Evolutionary conservation across 306 rosid genomes (phyloP).

Genomic region (Dicorynia guianensis): DNA sequence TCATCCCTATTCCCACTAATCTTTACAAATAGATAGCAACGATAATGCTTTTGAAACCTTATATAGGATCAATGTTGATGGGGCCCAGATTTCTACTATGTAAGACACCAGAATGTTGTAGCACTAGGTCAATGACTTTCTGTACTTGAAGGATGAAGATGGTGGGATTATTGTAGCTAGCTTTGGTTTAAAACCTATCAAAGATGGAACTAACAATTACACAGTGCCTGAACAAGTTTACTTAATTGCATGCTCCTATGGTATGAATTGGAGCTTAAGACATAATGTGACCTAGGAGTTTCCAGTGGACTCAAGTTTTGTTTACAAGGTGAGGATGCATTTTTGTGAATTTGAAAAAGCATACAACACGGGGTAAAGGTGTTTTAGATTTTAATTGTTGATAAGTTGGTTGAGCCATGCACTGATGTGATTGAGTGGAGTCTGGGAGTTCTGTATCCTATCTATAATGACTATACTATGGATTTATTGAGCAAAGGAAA

Average conservation of each 20-base stretch:
- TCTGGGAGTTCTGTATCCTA: not conserved
- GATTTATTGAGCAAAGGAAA: too few species aligned
- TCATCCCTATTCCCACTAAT: slow-evolving; percentile 56
- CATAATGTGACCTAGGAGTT: too few species aligned
- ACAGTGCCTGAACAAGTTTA: not conserved
- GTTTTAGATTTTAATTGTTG: slow-evolving; percentile 14
- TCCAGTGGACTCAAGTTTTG: too few species aligned
- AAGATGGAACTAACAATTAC: not conserved
- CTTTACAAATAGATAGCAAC: slow-evolving; percentile 40
- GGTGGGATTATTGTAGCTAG: not conserved
- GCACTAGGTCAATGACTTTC: not conserved
- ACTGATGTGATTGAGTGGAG: not conserved
- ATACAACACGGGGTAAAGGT: slow-evolving; percentile 22
- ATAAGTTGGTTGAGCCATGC: not conserved
- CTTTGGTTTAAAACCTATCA: not conserved
- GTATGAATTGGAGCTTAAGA: too few species aligned
- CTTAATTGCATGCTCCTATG: too few species aligned
- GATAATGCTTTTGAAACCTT: slow-evolving; percentile 14
- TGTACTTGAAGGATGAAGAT: not conserved
- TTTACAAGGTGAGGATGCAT: too few species aligned
- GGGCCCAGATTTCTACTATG: not conserved
- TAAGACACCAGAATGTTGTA: slow-evolving; percentile 7
- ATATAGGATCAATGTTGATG: slow-evolving; percentile 31
- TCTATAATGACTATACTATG: too few species aligned
- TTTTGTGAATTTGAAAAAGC: not conserved